phyloP scores from a whole-genome alignment of 805 yeast species.

The Nakazawaea wyomingensis region DNA sequence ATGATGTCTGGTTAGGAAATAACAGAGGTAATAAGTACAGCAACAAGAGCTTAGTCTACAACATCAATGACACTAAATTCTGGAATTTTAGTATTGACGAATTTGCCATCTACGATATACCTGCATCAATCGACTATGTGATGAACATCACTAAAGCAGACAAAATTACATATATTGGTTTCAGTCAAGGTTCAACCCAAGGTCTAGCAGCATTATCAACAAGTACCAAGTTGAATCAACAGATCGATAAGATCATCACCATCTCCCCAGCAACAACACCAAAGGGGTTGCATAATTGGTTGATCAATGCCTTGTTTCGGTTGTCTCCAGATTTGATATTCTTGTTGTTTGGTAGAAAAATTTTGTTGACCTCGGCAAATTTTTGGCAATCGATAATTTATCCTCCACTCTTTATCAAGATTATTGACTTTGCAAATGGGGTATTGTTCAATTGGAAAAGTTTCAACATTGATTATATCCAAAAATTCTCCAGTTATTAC shows the following conservation, averaged over 20 bases:
- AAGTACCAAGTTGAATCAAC: slow-evolving; percentile 55
- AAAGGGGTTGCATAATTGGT: slow-evolving; percentile 64
- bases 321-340: slow-evolving; percentile 72
- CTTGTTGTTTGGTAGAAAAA: slow-evolving; percentile 66
- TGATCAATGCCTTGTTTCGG: slow-evolving; percentile 65
- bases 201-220: slow-evolving; percentile 77
- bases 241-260: slow-evolving; percentile 61
- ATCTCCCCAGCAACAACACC: slow-evolving; percentile 95
- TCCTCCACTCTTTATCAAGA: slow-evolving; percentile 40
- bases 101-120: slow-evolving; percentile 87
- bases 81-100: slow-evolving; percentile 94
- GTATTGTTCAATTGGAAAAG: slow-evolving; percentile 46
- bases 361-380: slow-evolving; percentile 69
- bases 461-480: slow-evolving; percentile 34
- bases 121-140: slow-evolving; percentile 73
- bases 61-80: slow-evolving; percentile 42
- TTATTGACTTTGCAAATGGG: slow-evolving; percentile 41
- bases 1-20: slow-evolving; percentile 93
- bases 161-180: slow-evolving; percentile 70
- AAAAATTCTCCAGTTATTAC: slow-evolving; percentile 43
- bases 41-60: slow-evolving; percentile 57
- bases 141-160: slow-evolving; percentile 40
- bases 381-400: slow-evolving; percentile 50
- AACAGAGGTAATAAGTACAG: slow-evolving; percentile 90
- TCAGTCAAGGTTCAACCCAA: slow-evolving; percentile 93